Conservation (phyloP, 352 stramenopile genomes). For the Pythium grandisporangium region DNA sequence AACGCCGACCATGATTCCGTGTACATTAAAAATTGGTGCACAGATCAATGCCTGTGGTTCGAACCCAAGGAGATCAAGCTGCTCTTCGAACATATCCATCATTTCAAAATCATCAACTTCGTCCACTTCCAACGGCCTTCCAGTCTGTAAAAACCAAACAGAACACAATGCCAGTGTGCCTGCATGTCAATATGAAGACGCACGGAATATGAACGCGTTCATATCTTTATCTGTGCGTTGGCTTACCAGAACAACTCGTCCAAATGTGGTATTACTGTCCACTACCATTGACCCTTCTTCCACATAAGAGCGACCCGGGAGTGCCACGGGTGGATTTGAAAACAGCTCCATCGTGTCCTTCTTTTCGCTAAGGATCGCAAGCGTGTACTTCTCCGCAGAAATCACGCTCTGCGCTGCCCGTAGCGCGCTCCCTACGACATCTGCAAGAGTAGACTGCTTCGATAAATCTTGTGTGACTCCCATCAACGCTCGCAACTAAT, state of each 20-base stretch:
- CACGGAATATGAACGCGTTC: no score
- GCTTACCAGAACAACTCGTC: constrained; percentile 50
- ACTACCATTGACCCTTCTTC: constrained; percentile 44
- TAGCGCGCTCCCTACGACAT: constrained; percentile 47
- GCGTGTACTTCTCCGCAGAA: constrained; percentile 41
- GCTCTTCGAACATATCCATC: constrained; percentile 55
- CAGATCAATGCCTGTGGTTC: constrained; percentile 45
- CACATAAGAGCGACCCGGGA: constrained; percentile 34
- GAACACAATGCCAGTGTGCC: no score
- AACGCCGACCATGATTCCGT: constrained; percentile 44
- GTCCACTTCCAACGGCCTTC: constrained; percentile 35
- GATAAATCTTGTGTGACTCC: constrained; percentile 51
- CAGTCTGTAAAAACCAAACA: constrained; percentile 23
- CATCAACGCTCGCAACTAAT: constrained; percentile 50
- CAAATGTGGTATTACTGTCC: constrained; percentile 56
- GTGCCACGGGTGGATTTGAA: constrained; percentile 43
- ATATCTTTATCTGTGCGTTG: background rate
- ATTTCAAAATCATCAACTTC: constrained; percentile 42
- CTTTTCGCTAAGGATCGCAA: constrained; percentile 55
- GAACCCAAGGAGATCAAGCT: constrained; percentile 59
- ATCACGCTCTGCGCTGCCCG: constrained; percentile 38
- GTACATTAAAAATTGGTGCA: constrained; percentile 50
- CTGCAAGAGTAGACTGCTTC: constrained; percentile 34
- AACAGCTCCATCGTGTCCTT: constrained; percentile 50
- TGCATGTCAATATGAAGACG: no score